Base-by-base conservation (phyloP, 495 filamentous ascomycete genomes). In the Penicillium cosmopolitanum region DNA sequence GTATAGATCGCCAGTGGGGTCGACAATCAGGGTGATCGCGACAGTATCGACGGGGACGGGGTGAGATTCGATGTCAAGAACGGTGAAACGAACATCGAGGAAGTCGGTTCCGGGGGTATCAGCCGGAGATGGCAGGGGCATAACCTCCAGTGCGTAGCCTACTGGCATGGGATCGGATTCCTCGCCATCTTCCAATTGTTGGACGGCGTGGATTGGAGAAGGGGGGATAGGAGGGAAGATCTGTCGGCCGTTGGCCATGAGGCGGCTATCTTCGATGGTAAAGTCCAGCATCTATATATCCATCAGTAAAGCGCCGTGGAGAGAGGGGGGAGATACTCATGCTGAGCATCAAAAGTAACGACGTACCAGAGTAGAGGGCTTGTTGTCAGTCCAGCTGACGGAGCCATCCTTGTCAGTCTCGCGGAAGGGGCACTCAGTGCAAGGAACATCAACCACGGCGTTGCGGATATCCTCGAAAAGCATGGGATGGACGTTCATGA, bases 31-130 rank as follows among this genome's bases (percentile, higher is more conserved):
- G 44, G 68, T 74, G 54, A 84, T 69, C 23, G 71, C 72, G 35
- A 83, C 61, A 18, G 80, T 77, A 53, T 83, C 79, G 15, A 84
- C 68, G 16, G 78, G 76, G 19, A 82, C 77, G 10, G 81, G 79
- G 63, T 80, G 77, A 25, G 72, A 61, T 48, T 82, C 77, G 15
- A 84, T 67, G 40, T 80, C 80, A 60, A 84, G 73, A 35, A 83
- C 66, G 12, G 78, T 80, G 66, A 81, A 80, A 47, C 76, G 71
- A 36, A 80, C 62, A 38, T 71, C 70, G 9, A 75, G 64, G 18
- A 80, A 54, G 7, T 79, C 72, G 25, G 71, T 60, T 16, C 46
- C 71, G 2, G 65, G 58, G 31, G 69, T 68, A 5, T 77, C 68
- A 4, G 66, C 62, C 1, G 71, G 66, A 5, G 66, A 57, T 8